phyloP scores from a whole-genome alignment of 441 rosid species.

The Gossypium lobatum region DNA sequence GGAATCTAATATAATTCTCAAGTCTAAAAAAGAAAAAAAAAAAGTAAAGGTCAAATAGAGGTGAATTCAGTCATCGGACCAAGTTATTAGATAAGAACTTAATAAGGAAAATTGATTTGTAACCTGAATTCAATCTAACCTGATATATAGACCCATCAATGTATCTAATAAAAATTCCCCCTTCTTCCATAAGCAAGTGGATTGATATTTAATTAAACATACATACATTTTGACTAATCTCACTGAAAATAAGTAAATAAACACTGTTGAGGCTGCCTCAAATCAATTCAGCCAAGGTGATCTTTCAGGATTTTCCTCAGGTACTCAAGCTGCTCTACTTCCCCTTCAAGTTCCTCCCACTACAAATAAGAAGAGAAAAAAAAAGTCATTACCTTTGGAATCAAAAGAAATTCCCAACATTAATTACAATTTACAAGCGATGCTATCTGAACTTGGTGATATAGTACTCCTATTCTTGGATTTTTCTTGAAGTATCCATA shows the following conservation, averaged over 20 bases:
- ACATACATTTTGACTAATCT: not conserved
- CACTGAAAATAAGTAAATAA: not conserved
- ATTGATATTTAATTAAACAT: not conserved
- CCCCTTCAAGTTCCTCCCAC: slow-evolving; percentile 73
- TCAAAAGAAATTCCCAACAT: not conserved
- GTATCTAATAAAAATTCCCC: too few relatives aligned
- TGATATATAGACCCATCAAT: too few relatives aligned
- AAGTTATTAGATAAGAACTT: too few relatives aligned
- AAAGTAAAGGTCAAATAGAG: too few relatives aligned
- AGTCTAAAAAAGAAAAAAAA: too few relatives aligned
- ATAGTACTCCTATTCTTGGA: not conserved
- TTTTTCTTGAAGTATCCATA: not conserved
- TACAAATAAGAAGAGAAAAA: slow-evolving; percentile 15
- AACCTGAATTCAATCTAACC: too few relatives aligned
- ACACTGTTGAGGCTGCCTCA: not conserved
- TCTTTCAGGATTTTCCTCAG: slow-evolving; percentile 3
- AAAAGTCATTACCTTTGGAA: not conserved
- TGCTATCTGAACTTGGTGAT: not conserved
- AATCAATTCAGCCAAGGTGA: not conserved
- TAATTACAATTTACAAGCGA: not conserved
- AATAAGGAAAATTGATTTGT: too few relatives aligned
- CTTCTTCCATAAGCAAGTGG: not conserved
- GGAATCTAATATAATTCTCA: too few relatives aligned
- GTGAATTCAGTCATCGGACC: too few relatives aligned
- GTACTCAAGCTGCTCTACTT: slow-evolving; percentile 5